Evolutionary conservation across 2,329 filamentous ascomycete species (phyloP), one percentile per base, ranked within the genome.

Genomic region (Byssoonygena ceratinophila): DNA sequence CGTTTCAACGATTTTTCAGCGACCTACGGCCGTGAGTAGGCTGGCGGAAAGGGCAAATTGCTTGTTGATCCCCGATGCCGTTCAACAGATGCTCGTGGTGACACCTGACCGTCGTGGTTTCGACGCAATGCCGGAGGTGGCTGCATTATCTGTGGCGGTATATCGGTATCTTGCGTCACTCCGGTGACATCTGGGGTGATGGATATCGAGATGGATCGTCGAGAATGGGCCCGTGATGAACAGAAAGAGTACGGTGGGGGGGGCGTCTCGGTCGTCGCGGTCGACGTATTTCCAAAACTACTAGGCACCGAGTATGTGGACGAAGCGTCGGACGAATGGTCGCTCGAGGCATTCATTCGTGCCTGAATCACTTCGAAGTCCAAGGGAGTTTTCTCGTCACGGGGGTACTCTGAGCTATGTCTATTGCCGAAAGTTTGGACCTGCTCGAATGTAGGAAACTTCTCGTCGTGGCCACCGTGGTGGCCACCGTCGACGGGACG

Each of bases 251-350:
- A 72, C 7, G 69, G 67, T 27, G 69, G 69, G 3, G 69, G 69
- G 1, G 68, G 69, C 0, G 69, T 71, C 32, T 71, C 69, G 14
- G 67, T 59, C 4, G 69, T 72, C 7, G 69, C 69, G 2, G 69
- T 72, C 0, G 69, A 72, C 2, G 69, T 72, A 53, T 71, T 71
- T 5, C 69, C 69, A 56, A 69, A 70, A 48, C 68, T 71, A 57
- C 69, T 71, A 1, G 68, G 68, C 49, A 69, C 68, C 8, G 69
- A 72, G 46, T 70, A 60, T 9, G 66, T 63, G 3, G 69, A 72
- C 18, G 69, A 71, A 36, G 60, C 63, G 55, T 71, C 69, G 2
- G 67, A 67, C 0, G 65, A 61, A 29, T 62, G 57, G 37, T 67
- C 66, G 20, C 66, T 63, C 18, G 46, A 29, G 1, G 7, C 12